Conservation (phyloP, 208 protist species). For the Leishmania turanica region DNA sequence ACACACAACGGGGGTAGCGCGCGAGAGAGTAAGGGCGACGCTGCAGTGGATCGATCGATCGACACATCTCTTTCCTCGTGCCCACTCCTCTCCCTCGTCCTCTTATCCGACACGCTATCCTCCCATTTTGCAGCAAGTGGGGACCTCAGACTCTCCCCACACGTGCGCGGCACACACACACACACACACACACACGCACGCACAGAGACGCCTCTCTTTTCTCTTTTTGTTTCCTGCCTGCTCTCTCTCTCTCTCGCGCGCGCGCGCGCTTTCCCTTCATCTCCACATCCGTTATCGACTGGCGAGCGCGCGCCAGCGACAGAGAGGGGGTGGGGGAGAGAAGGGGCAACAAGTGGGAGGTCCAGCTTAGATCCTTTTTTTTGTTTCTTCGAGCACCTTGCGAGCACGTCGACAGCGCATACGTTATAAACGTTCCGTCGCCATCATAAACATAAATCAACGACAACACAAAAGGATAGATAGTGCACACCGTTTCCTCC, state of each 20-base stretch:
- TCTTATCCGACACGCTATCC: not conserved
- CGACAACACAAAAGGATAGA: not conserved
- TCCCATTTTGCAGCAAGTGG: not conserved
- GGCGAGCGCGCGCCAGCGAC: not conserved
- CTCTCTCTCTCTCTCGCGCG: not conserved
- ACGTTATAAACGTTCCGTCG: not conserved
- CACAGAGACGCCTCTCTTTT: not conserved
- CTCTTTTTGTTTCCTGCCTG: not conserved
- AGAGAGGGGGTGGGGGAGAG: not conserved
- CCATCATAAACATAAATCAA: not conserved
- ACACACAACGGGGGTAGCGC: not conserved
- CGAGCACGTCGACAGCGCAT: not conserved
- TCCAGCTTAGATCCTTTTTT: not conserved
- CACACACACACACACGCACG: not conserved
- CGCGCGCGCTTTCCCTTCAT: not conserved
- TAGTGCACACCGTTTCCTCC: not conserved
- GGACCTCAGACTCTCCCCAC: constrained; percentile 2
- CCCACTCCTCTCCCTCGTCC: not conserved
- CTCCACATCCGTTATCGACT: not conserved
- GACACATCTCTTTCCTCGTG: not conserved
- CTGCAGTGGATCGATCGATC: constrained; percentile 2
- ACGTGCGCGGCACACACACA: not conserved
- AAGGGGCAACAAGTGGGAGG: not conserved
- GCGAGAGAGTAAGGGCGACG: not conserved
- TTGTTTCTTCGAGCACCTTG: not conserved